Evolutionary conservation across 441 rosid species (phyloP).

Genomic region (Mallotus japonicus): DNA sequence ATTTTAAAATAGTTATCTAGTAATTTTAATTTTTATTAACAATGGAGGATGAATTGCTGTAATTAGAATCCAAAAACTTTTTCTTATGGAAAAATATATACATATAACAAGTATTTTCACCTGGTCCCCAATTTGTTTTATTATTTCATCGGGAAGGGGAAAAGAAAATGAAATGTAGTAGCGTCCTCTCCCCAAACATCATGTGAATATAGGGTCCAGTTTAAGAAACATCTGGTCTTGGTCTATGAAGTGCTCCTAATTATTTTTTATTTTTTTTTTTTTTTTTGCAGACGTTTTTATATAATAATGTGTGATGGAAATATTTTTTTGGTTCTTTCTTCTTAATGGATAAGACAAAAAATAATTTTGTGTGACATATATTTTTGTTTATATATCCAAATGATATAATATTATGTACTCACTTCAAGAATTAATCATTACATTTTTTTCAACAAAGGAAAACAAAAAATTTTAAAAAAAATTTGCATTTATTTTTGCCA

Average conservation of each 20-base stretch:
- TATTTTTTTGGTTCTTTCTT: neutral
- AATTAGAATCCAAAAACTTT: too few relatives aligned
- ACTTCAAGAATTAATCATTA: conserved; percentile 9
- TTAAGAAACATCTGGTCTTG: neutral
- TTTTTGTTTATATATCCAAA: neutral
- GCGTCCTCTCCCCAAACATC: neutral
- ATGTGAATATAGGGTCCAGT: conserved; percentile 4
- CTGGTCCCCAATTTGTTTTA: conserved; percentile 6
- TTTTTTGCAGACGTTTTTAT: neutral
- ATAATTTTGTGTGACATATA: neutral
- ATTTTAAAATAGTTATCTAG: too few relatives aligned
- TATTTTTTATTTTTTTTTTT: neutral
- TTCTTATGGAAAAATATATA: too few relatives aligned
- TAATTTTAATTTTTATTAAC: too few relatives aligned
- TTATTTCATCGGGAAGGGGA: neutral
- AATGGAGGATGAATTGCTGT: too few relatives aligned
- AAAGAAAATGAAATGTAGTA: neutral
- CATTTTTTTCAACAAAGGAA: neutral
- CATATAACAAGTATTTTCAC: too few relatives aligned
- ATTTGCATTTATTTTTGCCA: neutral
- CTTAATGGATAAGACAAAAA: conserved; percentile 1
- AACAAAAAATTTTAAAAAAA: neutral
- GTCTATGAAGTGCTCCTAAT: neutral
- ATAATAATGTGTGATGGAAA: neutral
- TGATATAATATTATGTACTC: neutral